Percentiles rank a stretch among this genome's conserved stretches.
phyloP scores from a whole-genome alignment of 192 early-diverging fungal species.

The Coemansia biformis region DNA sequence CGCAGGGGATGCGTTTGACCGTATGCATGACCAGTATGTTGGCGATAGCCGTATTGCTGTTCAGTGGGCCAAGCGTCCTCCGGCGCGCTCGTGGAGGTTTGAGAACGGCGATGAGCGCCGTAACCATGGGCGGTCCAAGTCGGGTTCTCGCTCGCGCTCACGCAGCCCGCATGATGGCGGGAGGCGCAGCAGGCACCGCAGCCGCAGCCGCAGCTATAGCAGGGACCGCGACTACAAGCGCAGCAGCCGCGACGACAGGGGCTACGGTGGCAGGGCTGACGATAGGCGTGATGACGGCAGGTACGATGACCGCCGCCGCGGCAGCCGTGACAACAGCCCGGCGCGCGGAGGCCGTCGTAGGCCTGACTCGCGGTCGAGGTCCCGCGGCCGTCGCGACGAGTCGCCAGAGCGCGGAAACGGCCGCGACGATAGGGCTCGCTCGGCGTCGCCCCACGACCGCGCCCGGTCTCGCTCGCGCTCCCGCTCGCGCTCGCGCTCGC shows the following conservation, averaged over 20 bases:
- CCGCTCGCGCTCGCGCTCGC: slow-evolving; percentile 11
- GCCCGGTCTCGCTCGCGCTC: slow-evolving; percentile 2
- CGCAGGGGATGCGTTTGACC: slow-evolving; percentile 87
- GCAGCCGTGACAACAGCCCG: slow-evolving; percentile 2
- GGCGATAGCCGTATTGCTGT: slow-evolving; percentile 77
- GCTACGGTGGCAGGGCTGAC: background rate
- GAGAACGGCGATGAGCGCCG: slow-evolving; percentile 43
- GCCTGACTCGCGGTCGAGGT: slow-evolving; percentile 19
- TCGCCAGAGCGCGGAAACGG: slow-evolving; percentile 5
- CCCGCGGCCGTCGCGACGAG: slow-evolving; percentile 12
- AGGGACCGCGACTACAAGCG: slow-evolving; percentile 8
- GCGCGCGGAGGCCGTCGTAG: slow-evolving; percentile 10
- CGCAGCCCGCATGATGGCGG: slow-evolving; percentile 20
- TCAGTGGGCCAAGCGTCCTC: slow-evolving; percentile 89
- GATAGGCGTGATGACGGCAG: slow-evolving; percentile 3
- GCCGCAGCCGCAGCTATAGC: slow-evolving; percentile 10
- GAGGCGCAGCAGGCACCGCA: slow-evolving; percentile 8
- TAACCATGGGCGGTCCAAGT: too few species aligned
- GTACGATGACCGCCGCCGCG: slow-evolving; percentile 8
- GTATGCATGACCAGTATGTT: slow-evolving; percentile 80
- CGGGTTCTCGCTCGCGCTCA: slow-evolving; percentile 38
- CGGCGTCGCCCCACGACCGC: slow-evolving; percentile 6
- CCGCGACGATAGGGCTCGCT: background rate
- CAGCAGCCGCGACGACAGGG: slow-evolving; percentile 8
- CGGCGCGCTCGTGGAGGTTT: slow-evolving; percentile 73